These are phyloP conservation scores for Paradendryphiella salina DNA, from an alignment of 2,329 filamentous ascomycete genomes.

Conservation along the genomic window DNA sequence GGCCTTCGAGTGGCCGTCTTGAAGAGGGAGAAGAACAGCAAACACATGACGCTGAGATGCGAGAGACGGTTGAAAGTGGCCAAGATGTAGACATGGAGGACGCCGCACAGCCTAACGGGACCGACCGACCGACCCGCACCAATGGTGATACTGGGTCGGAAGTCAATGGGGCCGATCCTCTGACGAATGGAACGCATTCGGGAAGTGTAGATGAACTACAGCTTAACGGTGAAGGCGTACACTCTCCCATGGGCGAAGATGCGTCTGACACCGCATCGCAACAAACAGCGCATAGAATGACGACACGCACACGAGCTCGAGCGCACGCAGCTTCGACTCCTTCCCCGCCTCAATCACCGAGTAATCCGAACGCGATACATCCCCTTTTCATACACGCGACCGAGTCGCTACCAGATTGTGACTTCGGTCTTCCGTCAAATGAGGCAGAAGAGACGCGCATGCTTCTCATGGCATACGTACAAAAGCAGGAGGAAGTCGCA, in stretches of 20 bases:
- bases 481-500: constrained; percentile 84
- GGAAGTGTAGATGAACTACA: constrained; percentile 19
- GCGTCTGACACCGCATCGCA: constrained; percentile 50
- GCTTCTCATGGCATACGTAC: constrained; percentile 74
- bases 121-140: constrained; percentile 6
- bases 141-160: constrained; percentile 17
- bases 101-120: constrained; percentile 24
- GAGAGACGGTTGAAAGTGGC: constrained; percentile 16
- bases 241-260: constrained; percentile 40
- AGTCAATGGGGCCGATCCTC: constrained; percentile 24
- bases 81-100: constrained; percentile 40
- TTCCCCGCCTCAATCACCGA: constrained; percentile 51
- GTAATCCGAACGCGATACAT: constrained; percentile 64
- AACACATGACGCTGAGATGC: constrained; percentile 15
- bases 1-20: constrained; percentile 11
- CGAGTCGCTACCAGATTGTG: constrained; percentile 65
- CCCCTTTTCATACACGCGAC: constrained; percentile 72
- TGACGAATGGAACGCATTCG: constrained; percentile 29
- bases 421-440: constrained; percentile 69
- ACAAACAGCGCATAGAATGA: constrained; percentile 57
- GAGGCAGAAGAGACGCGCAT: constrained; percentile 80
- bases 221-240: constrained; percentile 31
- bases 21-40: constrained; percentile 17
- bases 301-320: constrained; percentile 57
- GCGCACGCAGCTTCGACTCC: constrained; percentile 51